Base-by-base conservation (phyloP, 805 yeast genomes). In the Metschnikowia continentalis region DNA sequence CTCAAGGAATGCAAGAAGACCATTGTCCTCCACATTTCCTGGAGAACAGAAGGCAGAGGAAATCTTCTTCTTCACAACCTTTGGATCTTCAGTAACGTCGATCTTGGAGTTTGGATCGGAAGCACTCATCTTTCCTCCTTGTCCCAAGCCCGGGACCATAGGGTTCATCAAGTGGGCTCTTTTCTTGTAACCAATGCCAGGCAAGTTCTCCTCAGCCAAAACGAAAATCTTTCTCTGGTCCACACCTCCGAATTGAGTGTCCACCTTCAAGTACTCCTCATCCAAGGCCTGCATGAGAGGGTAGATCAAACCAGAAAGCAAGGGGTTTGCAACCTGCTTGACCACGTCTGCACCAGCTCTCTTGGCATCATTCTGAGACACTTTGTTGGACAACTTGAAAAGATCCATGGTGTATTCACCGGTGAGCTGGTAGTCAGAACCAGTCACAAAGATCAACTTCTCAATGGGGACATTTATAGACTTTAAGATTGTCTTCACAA, bases 281-380 rank as follows among this genome's bases (percentile, higher is more conserved):
- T 94, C 99, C 53, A 94, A 78, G 6, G 97, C 97, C 75, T 94
- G 99, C 99, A 94, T 94, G 66, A 95, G 80, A 50, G 99, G 99
- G 72, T 94, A 94, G 60, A 94, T 90, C 68, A 94, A 81, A 7
- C 99, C 99, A 38, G 92, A 83, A 53, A 94, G 80, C 59, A 90
- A 79, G 37, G 99, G 99, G 70, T 91, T 91, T 35, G 89, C 83
- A 43, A 91, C 97, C 75, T 94, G 99, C 68, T 94, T 94, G 55
- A 94, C 99, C 50, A 94, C 99, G 71, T 94, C 99, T 10, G 99
- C 98, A 68, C 99, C 99, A 1, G 99, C 99, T 70, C 99, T 84
- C 75, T 89, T 89, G 53, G 98, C 97, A 67, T 91, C 98, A 67
- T 92, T 91, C 72, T 89, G 97, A 22, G 96, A 84, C 30, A 90